Percentiles rank a stretch among this genome's conserved stretches.
Conservation (phyloP, 352 stramenopile species). For the Pythium periplocum region DNA sequence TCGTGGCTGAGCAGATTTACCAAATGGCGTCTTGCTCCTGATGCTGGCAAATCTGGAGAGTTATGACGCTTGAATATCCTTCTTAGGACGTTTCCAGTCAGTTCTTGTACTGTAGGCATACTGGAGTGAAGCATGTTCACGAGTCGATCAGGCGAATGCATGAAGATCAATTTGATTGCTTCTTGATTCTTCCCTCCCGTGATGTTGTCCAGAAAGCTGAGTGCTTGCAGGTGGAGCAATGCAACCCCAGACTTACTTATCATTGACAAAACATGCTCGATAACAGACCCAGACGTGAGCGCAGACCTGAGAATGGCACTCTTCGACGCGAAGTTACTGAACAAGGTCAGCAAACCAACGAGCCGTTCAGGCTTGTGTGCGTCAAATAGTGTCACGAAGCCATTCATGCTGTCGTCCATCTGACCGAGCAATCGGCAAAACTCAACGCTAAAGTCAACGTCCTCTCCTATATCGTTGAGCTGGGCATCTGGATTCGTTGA, state of each 20-base stretch:
- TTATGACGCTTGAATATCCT: conserved; percentile 61
- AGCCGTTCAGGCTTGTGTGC: conserved; percentile 31
- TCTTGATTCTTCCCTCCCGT: conserved; percentile 41
- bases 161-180: conserved; percentile 38
- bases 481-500: not conserved
- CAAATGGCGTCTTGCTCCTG: conserved; percentile 38
- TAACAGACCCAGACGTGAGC: conserved; percentile 25
- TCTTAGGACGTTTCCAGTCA: conserved; percentile 22
- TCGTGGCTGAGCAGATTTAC: conserved; percentile 24
- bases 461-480: too few species aligned
- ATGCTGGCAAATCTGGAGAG: conserved; percentile 25
- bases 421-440: conserved; percentile 38
- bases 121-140: conserved; percentile 47
- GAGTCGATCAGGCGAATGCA: conserved; percentile 41
- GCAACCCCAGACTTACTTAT: conserved; percentile 31
- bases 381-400: conserved; percentile 35
- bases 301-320: conserved; percentile 20
- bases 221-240: conserved; percentile 35
- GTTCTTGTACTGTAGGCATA: conserved; percentile 28
- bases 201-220: conserved; percentile 42
- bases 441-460: conserved; percentile 4
- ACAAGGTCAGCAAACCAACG: conserved; percentile 33
- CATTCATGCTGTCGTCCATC: conserved; percentile 16
- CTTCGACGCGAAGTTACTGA: conserved; percentile 33
- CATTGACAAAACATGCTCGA: conserved; percentile 30